These are phyloP conservation scores for Wickerhamiella parazyma DNA, from an alignment of 805 yeast species.

Conservation along the genomic window DNA sequence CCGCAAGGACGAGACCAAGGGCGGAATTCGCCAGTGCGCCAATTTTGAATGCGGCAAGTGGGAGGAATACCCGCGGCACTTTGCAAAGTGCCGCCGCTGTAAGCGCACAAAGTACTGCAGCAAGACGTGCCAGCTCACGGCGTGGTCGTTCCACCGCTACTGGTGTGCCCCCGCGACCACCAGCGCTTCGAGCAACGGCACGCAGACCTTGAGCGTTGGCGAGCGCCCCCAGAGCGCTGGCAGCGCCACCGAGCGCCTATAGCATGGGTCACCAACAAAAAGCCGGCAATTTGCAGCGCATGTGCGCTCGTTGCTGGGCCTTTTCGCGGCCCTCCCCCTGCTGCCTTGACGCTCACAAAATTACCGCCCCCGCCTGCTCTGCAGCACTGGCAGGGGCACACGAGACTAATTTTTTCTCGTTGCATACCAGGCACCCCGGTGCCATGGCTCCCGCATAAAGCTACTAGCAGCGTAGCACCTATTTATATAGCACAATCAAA, in stretches of 20 bases:
- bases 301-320: too few species aligned
- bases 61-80: constrained; percentile 83
- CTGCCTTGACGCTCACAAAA: neutral
- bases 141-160: constrained; percentile 87
- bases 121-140: constrained; percentile 76
- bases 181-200: constrained; percentile 5
- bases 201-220: constrained; percentile 6
- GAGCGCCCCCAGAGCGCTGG: constrained; percentile 10
- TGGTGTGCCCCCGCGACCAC: constrained; percentile 49
- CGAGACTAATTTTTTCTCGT: neutral
- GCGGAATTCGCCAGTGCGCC: constrained; percentile 92
- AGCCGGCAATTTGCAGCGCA: too few species aligned
- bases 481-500: neutral
- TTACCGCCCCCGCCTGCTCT: neutral
- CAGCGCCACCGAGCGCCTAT: neutral
- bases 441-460: neutral
- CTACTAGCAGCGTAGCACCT: neutral
- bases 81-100: constrained; percentile 89
- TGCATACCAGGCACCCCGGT: too few species aligned
- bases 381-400: neutral
- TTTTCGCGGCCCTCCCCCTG: neutral
- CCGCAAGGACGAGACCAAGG: constrained; percentile 71
- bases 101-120: constrained; percentile 92
- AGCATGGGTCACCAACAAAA: neutral
- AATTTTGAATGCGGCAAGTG: constrained; percentile 85